A percentile compares a stretch with the other conserved stretches of the same genome.
Conservation (phyloP, 2,329 filamentous ascomycete genomes). For the Didymella arachidicola region DNA sequence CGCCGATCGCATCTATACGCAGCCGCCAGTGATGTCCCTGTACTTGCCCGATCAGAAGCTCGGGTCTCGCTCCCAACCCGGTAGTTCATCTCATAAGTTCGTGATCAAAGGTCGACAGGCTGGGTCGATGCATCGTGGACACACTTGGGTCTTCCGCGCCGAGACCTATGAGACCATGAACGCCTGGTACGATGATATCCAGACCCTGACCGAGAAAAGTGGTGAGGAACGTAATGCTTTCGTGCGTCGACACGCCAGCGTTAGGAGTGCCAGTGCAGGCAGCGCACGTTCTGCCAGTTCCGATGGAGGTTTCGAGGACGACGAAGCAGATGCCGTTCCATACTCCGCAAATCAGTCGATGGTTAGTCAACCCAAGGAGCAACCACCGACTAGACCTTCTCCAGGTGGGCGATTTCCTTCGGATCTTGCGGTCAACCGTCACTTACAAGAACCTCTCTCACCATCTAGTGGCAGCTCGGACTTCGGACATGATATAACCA, state of each 20-base stretch:
- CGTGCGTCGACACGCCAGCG: slow-evolving; percentile 80
- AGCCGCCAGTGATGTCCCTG: slow-evolving; percentile 93
- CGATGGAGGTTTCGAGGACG: slow-evolving; percentile 51
- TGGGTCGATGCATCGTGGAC: slow-evolving; percentile 84
- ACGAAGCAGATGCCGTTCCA: slow-evolving; percentile 70
- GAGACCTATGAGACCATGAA: slow-evolving; percentile 91
- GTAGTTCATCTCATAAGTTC: slow-evolving; percentile 93
- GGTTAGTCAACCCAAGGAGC: slow-evolving; percentile 47
- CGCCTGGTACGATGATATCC: slow-evolving; percentile 95
- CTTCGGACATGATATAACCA: slow-evolving; percentile 66
- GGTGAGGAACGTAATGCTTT: slow-evolving; percentile 89
- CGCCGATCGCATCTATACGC: slow-evolving; percentile 82
- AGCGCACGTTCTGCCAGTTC: slow-evolving; percentile 62
- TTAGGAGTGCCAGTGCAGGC: slow-evolving; percentile 75
- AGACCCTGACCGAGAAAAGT: slow-evolving; percentile 84
- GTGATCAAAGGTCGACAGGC: slow-evolving; percentile 96
- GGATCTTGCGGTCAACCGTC: slow-evolving; percentile 86
- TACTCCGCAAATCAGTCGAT: slow-evolving; percentile 67
- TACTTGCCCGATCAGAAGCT: slow-evolving; percentile 95
- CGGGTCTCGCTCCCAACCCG: slow-evolving; percentile 84
- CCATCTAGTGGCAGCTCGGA: slow-evolving; percentile 83
- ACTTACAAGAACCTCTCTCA: slow-evolving; percentile 80
- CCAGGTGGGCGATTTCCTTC: slow-evolving; percentile 97
- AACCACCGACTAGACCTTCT: slow-evolving; percentile 72
- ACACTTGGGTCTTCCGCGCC: slow-evolving; percentile 73